A percentile compares a stretch with the other conserved stretches of the same genome.
Conservation (phyloP, 805 yeast species). For the Martiniozyma abietophila region DNA sequence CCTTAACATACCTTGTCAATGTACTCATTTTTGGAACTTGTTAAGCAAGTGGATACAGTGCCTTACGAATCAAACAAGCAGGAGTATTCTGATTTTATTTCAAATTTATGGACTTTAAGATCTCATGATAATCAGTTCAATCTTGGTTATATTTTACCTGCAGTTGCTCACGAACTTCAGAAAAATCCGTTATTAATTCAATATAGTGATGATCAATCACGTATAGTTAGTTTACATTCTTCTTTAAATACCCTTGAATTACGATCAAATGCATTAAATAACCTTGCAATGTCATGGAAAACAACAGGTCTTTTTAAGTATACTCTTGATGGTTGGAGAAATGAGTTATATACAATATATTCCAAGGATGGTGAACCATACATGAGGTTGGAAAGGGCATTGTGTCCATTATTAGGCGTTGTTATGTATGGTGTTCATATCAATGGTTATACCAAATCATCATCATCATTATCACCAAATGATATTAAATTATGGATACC, state of each 20-base stretch:
- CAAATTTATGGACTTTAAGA: constrained; percentile 24
- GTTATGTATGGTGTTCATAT: constrained; percentile 87
- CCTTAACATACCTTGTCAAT: not conserved
- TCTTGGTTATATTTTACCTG: constrained; percentile 35
- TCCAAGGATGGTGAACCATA: constrained; percentile 48
- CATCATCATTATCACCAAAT: constrained; percentile 29
- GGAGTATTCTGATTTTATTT: constrained; percentile 8
- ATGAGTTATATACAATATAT: constrained; percentile 72
- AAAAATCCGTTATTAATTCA: no score
- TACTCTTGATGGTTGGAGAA: constrained; percentile 66
- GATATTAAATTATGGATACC: constrained; percentile 72
- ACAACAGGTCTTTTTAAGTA: no score
- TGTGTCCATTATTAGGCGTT: constrained; percentile 74
- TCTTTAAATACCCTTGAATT: constrained; percentile 30
- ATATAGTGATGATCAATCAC: no score
- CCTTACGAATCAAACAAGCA: constrained; percentile 25
- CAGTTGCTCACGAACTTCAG: no score
- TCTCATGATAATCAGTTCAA: constrained; percentile 29
- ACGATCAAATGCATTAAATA: constrained; percentile 32
- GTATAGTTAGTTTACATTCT: constrained; percentile 24
- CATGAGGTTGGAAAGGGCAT: constrained; percentile 67
- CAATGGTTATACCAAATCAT: constrained; percentile 51
- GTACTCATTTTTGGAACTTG: constrained; percentile 18
- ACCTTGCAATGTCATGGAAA: constrained; percentile 35
- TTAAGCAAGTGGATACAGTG: constrained; percentile 24